Evolutionary conservation across 2,329 filamentous ascomycete species (phyloP), one percentile per base, ranked within the genome.

Genomic region (Phaeosphaeria sp.): DNA sequence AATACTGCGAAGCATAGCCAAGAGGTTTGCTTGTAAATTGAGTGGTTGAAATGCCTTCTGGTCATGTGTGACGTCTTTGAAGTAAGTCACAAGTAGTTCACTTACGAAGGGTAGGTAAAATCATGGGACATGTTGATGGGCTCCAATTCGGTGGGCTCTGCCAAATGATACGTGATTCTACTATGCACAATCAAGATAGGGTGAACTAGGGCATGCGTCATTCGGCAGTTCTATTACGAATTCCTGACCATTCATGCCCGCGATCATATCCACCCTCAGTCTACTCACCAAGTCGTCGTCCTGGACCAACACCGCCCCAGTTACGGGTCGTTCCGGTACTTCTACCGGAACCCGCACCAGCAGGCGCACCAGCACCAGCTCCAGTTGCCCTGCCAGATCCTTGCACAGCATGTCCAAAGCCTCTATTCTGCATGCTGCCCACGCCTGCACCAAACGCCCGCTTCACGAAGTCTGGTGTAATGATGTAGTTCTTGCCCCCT

Each of bases 401-500:
- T 54, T 83, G 79, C 63, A 86, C 80, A 3, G 87, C 85, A 0
- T 88, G 89, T 3, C 91, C 91, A 67, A 87, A 90, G 0, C 79
- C 75, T 54, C 86, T 85, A 48, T 83, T 75, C 75, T 64, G 71
- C 47, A 49, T 72, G 20, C 78, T 75, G 51, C 80, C 80, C 21
- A 80, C 80, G 23, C 67, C 73, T 53, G 78, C 83, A 57, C 82
- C 80, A 57, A 94, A 90, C 65, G 90, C 84, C 54, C 84, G 84
- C 58, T 86, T 87, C 56, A 98, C 78, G 65, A 93, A 88, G 6
- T 77, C 75, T 2, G 95, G 95, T 0, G 93, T 95, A 15, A 84
- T 82, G 36, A 97, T 82, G 49, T 89, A 83, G 72, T 93, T 96
- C 51, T 82, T 83, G 0, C 95, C 95, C 55, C 91, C 91, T 30